Percentiles rank a stretch among this genome's conserved stretches.
These are phyloP conservation scores for Backusella circina DNA, from an alignment of 192 early-diverging fungal genomes.

Conservation along the genomic window DNA sequence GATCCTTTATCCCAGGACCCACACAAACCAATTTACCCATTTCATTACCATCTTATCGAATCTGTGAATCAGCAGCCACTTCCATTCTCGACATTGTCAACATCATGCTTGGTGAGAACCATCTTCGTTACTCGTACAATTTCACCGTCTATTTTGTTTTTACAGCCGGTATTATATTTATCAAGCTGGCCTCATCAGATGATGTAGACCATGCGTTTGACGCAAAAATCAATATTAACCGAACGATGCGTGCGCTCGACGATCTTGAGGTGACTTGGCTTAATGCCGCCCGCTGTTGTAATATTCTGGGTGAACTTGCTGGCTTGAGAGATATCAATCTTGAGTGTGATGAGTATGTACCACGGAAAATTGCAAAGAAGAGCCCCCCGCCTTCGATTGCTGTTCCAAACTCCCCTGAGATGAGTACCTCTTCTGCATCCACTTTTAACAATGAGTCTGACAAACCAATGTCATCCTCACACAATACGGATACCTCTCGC, in stretches of 20 bases:
- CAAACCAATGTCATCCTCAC: background rate
- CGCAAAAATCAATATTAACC: conserved; percentile 33
- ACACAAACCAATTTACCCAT: conserved; percentile 17
- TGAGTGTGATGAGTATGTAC: conserved; percentile 17
- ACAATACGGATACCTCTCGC: background rate
- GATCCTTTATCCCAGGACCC: conserved; percentile 45
- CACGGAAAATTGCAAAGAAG: background rate
- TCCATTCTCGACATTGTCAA: conserved; percentile 28
- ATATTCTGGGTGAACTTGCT: conserved; percentile 30
- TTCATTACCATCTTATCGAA: conserved; percentile 26
- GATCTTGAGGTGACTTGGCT: conserved; percentile 29
- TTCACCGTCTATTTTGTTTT: conserved; percentile 28
- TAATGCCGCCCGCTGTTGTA: conserved; percentile 20
- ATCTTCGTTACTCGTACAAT: conserved; percentile 16
- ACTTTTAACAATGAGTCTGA: background rate
- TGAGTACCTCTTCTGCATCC: background rate
- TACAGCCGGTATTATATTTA: conserved; percentile 36
- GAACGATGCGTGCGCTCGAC: conserved; percentile 28
- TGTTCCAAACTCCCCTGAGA: conserved; percentile 31
- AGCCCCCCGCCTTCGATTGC: conserved; percentile 25
- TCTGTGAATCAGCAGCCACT: conserved; percentile 23
- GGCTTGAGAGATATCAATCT: conserved; percentile 27
- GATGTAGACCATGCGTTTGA: conserved; percentile 21
- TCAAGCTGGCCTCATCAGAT: conserved; percentile 22
- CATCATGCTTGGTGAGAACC: conserved; percentile 23